Evolutionary conservation across 225 moss, liverwort and hornwort species (phyloP).

Genomic region (Rhytidiadelphus loreus): DNA sequence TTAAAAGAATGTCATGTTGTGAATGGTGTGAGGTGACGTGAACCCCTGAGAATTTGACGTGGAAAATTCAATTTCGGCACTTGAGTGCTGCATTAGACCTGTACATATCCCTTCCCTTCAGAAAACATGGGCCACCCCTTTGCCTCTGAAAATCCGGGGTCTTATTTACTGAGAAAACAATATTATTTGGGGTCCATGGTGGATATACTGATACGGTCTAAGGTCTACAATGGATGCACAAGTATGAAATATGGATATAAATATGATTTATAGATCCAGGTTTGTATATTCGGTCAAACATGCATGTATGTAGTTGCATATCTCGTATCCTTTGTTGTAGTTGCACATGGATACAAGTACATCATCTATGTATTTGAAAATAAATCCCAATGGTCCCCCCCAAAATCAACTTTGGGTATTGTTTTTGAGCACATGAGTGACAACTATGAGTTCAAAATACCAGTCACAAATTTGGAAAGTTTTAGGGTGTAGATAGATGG

Average conservation of each 20-base stretch:
- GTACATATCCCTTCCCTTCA: neutral
- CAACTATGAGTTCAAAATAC: neutral
- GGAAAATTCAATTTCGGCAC: no score
- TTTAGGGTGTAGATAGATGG: fast-evolving
- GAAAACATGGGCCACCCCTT: fast-evolving
- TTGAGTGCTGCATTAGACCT: no score
- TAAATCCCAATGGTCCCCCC: no score
- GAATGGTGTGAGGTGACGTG: no score
- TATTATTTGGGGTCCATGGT: neutral
- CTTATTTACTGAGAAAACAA: neutral
- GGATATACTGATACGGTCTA: fast-evolving
- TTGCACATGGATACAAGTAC: no score
- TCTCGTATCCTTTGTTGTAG: no score
- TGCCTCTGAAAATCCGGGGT: fast-evolving
- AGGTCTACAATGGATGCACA: no score
- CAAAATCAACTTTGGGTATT: fast-evolving
- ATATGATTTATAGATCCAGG: neutral
- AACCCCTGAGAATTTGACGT: fast-evolving
- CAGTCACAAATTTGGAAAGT: fast-evolving
- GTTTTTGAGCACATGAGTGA: neutral
- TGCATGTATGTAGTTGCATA: no score
- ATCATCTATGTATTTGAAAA: neutral
- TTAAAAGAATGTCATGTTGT: no score
- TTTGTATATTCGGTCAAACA: no score
- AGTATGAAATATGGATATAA: neutral